Evolutionary conservation across 192 early-diverging fungal genomes (phyloP).

Genomic region (Coemansia erecta): DNA sequence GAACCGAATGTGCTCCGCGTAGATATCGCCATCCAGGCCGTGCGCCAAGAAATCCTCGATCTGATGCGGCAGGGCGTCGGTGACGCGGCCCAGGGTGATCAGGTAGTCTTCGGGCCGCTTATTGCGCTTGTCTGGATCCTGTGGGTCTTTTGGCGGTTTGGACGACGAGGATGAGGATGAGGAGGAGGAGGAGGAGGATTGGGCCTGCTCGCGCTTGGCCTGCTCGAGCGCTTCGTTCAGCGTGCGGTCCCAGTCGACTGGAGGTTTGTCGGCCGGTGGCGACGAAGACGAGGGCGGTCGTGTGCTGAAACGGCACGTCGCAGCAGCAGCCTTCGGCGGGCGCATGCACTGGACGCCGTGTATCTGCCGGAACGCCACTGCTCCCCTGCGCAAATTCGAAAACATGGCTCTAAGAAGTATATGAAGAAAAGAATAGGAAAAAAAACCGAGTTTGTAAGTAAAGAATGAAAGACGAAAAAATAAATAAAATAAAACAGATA

Average conservation of each 20-base stretch:
- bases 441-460: too few species aligned
- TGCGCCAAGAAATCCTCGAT: conserved; percentile 37
- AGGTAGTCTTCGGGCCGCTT: conserved; percentile 16
- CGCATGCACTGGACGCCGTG: too few species aligned
- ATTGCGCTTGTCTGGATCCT: background rate
- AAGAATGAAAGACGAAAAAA: background rate
- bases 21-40: conserved; percentile 22
- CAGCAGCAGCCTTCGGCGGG: too few species aligned
- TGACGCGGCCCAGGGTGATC: conserved; percentile 35
- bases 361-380: too few species aligned
- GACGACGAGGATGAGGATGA: background rate
- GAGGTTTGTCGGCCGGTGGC: background rate
- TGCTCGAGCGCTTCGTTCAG: conserved; percentile 43
- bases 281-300: background rate
- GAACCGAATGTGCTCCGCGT: conserved; percentile 23
- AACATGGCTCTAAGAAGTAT: too few species aligned
- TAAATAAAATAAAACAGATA: background rate
- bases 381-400: too few species aligned
- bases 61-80: conserved; percentile 41
- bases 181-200: too few species aligned
- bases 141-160: background rate
- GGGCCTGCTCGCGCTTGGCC: conserved; percentile 26
- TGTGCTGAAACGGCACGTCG: background rate
- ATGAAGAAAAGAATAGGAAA: too few species aligned
- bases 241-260: conserved; percentile 36